Conservation (phyloP, 805 yeast genomes). For the Yarrowia keelungensis region DNA sequence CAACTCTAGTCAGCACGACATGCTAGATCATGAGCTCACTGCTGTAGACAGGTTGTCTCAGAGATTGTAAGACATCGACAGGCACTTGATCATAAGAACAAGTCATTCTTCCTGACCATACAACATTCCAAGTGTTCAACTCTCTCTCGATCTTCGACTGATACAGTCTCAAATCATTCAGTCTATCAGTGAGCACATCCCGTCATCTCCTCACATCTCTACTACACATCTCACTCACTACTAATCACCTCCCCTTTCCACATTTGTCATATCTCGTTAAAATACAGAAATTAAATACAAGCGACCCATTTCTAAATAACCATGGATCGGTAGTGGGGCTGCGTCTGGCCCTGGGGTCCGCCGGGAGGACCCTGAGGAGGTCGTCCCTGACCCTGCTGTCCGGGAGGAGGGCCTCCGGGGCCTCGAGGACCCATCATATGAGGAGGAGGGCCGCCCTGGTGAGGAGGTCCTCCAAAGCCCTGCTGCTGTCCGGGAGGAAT, state of each 20-base stretch:
- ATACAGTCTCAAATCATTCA: no score
- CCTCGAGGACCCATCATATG: conserved; percentile 37
- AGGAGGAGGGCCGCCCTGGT: conserved; percentile 39
- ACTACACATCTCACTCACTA: no score
- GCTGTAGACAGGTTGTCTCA: no score
- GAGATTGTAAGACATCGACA: no score
- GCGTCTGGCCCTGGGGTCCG: conserved; percentile 23
- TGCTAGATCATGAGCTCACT: no score
- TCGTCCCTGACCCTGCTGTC: conserved; percentile 30
- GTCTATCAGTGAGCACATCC: no score
- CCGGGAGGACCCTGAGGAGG: conserved; percentile 33
- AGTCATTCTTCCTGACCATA: no score
- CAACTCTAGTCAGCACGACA: no score
- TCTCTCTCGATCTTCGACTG: no score
- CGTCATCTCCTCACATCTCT: no score
- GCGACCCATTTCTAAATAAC: conserved; percentile 34
- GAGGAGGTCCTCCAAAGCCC: conserved; percentile 12
- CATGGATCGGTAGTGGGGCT: conserved; percentile 38
- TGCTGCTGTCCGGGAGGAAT: conserved; percentile 36
- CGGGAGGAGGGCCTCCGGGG: conserved; percentile 35
- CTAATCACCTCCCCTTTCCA: background rate
- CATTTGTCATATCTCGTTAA: conserved; percentile 22
- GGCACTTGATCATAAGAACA: no score
- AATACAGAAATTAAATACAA: conserved; percentile 35
- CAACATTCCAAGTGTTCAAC: no score